Evolutionary conservation across 805 yeast species (phyloP).

Genomic region (Lachancea waltii): DNA sequence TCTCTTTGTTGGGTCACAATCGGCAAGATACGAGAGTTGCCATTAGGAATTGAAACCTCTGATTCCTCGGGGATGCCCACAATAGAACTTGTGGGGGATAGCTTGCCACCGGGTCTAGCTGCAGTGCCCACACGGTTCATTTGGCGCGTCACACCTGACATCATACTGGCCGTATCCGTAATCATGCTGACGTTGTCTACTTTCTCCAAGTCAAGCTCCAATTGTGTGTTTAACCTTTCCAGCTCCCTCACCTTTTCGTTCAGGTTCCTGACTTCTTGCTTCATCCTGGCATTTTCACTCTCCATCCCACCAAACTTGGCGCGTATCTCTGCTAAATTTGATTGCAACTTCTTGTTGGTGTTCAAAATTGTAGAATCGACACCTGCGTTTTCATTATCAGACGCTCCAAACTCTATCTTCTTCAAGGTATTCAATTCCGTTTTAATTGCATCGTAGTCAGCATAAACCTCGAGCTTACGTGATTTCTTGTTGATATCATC

Average conservation of each 20-base stretch:
- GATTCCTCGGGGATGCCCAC: constrained; percentile 39
- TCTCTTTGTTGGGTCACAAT: constrained; percentile 94
- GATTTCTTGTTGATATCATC: constrained; percentile 47
- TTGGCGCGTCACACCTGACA: constrained; percentile 49
- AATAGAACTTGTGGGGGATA: constrained; percentile 49
- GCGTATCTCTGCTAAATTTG: constrained; percentile 61
- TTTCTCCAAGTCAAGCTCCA: constrained; percentile 68
- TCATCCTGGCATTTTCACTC: constrained; percentile 37
- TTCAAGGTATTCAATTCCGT: constrained; percentile 66
- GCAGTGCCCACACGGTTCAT: constrained; percentile 27
- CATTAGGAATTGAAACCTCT: constrained; percentile 15
- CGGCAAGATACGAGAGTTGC: constrained; percentile 56
- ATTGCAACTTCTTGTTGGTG: constrained; percentile 66
- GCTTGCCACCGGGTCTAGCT: constrained; percentile 30
- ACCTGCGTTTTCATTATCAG: constrained; percentile 32
- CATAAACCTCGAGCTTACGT: constrained; percentile 42
- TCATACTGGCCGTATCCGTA: constrained; percentile 54
- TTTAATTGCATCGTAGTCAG: constrained; percentile 77
- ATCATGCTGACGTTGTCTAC: constrained; percentile 42
- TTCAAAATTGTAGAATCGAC: constrained; percentile 57
- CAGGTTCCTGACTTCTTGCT: constrained; percentile 31
- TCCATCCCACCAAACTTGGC: constrained; percentile 46
- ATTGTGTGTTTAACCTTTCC: constrained; percentile 44
- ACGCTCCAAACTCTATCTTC: constrained; percentile 67
- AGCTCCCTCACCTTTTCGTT: constrained; percentile 38